These are phyloP conservation scores for Dissophora globulifera DNA, from an alignment of 192 early-diverging fungal species.

Conservation along the genomic window DNA sequence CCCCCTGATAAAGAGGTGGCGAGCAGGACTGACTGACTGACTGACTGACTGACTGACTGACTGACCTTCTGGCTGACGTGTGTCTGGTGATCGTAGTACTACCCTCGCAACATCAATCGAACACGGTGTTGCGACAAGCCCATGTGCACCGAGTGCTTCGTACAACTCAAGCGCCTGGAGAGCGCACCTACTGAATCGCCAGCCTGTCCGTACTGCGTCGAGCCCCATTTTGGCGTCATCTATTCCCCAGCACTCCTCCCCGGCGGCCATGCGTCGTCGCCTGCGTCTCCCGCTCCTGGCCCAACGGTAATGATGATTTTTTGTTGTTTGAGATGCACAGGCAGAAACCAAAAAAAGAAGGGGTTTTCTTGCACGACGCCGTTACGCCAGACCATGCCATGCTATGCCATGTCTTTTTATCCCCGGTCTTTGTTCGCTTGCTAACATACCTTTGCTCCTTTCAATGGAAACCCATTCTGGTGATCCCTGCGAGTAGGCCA, in stretches of 20 bases:
- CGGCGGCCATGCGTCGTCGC: slow-evolving; percentile 17
- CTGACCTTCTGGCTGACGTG: background rate
- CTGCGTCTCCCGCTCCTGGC: slow-evolving; percentile 9
- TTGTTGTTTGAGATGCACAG: background rate
- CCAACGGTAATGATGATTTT: slow-evolving; percentile 22
- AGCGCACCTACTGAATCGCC: slow-evolving; percentile 70
- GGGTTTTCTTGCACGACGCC: too few relatives aligned
- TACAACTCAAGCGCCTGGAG: slow-evolving; percentile 90
- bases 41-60: slow-evolving; percentile 7
- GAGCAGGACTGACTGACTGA: background rate
- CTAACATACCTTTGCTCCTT: background rate
- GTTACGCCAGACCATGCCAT: too few relatives aligned
- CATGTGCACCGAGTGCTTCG: slow-evolving; percentile 97
- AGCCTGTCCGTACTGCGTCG: slow-evolving; percentile 91
- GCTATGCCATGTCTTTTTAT: too few relatives aligned
- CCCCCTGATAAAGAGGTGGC: background rate
- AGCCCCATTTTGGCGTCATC: slow-evolving; percentile 84
- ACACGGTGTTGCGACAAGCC: slow-evolving; percentile 95
- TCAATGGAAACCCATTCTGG: background rate
- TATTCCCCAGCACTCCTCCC: slow-evolving; percentile 68
- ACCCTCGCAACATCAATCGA: slow-evolving; percentile 92
- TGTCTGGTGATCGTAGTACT: slow-evolving; percentile 67
- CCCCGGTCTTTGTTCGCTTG: too few relatives aligned
- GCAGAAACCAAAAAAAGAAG: too few relatives aligned
- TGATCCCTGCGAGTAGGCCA: background rate